Conservation (phyloP, 352 stramenopile species). For the Phytophthora capsici region DNA sequence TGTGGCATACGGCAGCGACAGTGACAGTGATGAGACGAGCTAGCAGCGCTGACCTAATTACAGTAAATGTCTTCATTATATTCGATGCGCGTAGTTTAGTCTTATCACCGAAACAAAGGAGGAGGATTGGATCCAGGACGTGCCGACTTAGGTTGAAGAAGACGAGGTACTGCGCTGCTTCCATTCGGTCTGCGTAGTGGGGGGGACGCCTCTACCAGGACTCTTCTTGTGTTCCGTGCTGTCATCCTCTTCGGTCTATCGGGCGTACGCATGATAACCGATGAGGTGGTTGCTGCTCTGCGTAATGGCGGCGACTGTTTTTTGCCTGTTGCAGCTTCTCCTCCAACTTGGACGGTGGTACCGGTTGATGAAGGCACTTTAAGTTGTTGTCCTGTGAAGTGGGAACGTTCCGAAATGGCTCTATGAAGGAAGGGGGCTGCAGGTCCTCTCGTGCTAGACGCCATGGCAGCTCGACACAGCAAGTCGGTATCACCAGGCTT, state of each 20-base stretch:
- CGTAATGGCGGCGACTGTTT: constrained; percentile 15
- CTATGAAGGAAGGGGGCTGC: constrained; percentile 10
- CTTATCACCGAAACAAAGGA: constrained; percentile 36
- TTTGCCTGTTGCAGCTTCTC: constrained; percentile 2
- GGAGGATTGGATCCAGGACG: constrained; percentile 27
- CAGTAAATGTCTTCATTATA: too few species aligned
- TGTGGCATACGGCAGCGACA: constrained; percentile 77
- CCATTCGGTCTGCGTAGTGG: constrained; percentile 60
- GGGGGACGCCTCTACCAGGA: constrained; percentile 80
- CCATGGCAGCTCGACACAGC: constrained; percentile 11
- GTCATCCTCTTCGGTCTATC: constrained; percentile 72
- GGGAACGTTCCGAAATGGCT: constrained; percentile 21
- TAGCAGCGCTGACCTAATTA: not conserved
- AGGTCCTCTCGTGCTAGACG: constrained; percentile 10
- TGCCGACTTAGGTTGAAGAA: constrained; percentile 30
- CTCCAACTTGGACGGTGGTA: not conserved
- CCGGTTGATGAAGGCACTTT: constrained; percentile 5
- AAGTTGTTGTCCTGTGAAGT: constrained; percentile 15
- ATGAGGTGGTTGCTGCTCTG: constrained; percentile 26
- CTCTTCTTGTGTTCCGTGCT: constrained; percentile 41
- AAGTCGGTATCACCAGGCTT: constrained; percentile 9
- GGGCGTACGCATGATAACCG: constrained; percentile 78
- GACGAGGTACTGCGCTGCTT: constrained; percentile 24
- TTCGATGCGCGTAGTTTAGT: not conserved
- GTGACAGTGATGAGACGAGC: constrained; percentile 46